Percentiles rank a stretch among this genome's conserved stretches.
Conservation (phyloP, 2,329 filamentous ascomycete species). For the Exophiala spinifera region DNA sequence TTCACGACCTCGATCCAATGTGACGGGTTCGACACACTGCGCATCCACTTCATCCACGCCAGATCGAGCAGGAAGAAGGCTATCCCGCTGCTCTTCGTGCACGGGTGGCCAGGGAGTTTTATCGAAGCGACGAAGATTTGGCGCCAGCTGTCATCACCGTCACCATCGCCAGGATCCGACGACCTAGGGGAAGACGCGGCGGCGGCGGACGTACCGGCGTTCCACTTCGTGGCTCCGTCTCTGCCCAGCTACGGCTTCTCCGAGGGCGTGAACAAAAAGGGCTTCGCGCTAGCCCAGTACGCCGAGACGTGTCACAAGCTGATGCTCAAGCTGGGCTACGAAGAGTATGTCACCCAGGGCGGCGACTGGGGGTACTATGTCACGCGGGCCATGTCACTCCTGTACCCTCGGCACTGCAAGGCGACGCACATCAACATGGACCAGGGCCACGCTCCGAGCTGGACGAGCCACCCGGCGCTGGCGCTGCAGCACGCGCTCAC, state of each 20-base stretch:
- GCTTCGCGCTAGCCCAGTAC: constrained; percentile 60
- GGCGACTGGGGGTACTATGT: constrained; percentile 69
- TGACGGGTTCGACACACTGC: constrained; percentile 16
- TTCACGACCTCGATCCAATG: constrained; percentile 45
- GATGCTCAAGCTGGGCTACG: constrained; percentile 66
- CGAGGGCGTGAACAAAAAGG: constrained; percentile 48
- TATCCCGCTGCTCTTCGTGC: constrained; percentile 28
- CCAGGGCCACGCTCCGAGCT: constrained; percentile 47
- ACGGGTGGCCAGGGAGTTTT: constrained; percentile 29
- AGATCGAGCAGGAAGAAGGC: constrained; percentile 23
- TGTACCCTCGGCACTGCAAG: constrained; percentile 16
- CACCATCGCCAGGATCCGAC: no score
- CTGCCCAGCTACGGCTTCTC: constrained; percentile 58
- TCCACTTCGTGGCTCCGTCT: constrained; percentile 53
- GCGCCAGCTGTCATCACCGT: constrained; percentile 37
- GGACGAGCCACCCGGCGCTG: constrained; percentile 54
- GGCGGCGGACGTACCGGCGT: constrained; percentile 45
- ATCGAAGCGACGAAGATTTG: constrained; percentile 32
- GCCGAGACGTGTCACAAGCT: constrained; percentile 64
- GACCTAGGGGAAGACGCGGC: no score
- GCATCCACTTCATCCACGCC: constrained; percentile 41
- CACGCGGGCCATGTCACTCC: constrained; percentile 57
- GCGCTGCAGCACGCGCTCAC: constrained; percentile 56
- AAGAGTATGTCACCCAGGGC: constrained; percentile 59
- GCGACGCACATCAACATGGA: constrained; percentile 53